Conservation (phyloP, 1,284 basidiomycete species). For the Golubevia sp. region DNA sequence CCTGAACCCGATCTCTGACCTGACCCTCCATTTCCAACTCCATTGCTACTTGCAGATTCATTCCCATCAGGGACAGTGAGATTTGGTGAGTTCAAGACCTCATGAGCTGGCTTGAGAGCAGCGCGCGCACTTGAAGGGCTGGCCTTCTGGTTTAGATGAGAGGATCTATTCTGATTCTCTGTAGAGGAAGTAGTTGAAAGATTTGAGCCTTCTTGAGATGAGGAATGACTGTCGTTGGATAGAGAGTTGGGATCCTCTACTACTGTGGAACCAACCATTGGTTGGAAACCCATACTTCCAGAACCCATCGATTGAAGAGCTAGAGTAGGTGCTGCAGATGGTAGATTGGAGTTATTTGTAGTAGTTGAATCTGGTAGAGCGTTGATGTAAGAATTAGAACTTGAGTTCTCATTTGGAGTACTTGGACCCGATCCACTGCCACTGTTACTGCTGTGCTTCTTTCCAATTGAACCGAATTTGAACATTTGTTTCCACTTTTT, state of each 20-base stretch:
- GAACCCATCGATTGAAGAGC: neutral
- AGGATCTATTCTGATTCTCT: neutral
- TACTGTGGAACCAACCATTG: conserved; percentile 38
- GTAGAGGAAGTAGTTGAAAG: neutral
- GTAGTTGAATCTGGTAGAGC: neutral
- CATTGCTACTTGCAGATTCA: neutral
- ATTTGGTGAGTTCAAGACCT: neutral
- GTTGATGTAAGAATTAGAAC: neutral
- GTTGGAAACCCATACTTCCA: conserved; percentile 20
- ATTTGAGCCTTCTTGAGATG: conserved; percentile 2
- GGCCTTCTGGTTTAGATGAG: neutral
- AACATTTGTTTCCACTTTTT: conserved; percentile 58
- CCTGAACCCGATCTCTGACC: neutral
- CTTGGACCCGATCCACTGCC: too few species aligned
- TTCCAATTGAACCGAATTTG: conserved; percentile 48
- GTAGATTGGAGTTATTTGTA: neutral
- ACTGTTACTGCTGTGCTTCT: conserved; percentile 24
- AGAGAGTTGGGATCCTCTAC: conserved; percentile 39
- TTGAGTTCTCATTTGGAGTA: neutral
- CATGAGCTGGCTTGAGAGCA: neutral
- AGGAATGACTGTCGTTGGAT: conserved; percentile 38
- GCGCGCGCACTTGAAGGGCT: neutral
- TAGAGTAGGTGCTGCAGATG: neutral
- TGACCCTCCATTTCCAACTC: too few species aligned
- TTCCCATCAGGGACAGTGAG: neutral